These are phyloP conservation scores for Rhizomucor pusillus DNA, from an alignment of 371 early-diverging fungal species.

Conservation along the genomic window DNA sequence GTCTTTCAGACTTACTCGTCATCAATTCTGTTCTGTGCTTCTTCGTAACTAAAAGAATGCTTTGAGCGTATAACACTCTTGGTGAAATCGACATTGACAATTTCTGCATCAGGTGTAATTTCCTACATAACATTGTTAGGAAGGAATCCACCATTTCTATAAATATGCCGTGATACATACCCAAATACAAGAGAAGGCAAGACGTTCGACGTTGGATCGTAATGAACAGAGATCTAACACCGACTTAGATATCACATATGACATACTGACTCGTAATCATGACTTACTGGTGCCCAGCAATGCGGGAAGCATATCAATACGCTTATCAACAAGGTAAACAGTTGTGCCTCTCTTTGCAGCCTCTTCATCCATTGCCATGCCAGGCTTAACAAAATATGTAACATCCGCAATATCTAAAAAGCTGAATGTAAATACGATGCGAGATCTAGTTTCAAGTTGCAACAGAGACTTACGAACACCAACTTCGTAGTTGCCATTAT, in stretches of 20 bases:
- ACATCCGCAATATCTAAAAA: conserved; percentile 96
- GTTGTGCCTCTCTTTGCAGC: conserved; percentile 92
- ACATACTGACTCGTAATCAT: no score
- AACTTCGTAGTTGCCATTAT: conserved; percentile 88
- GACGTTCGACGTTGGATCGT: conserved; percentile 85
- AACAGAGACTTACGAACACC: conserved; percentile 74
- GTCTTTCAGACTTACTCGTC: conserved; percentile 54
- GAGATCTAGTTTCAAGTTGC: neutral
- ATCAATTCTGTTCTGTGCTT: conserved; percentile 94
- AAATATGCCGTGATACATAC: conserved; percentile 13
- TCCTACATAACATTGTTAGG: conserved; percentile 38
- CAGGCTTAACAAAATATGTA: conserved; percentile 89
- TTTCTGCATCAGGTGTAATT: conserved; percentile 74
- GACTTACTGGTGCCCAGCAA: conserved; percentile 78
- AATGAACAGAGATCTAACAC: conserved; percentile 84
- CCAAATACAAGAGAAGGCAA: conserved; percentile 87
- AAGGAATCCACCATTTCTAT: no score
- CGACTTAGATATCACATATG: conserved; percentile 2
- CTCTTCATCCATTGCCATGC: conserved; percentile 84
- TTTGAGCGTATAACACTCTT: conserved; percentile 94
- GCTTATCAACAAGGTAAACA: conserved; percentile 92
- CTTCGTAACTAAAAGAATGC: conserved; percentile 96
- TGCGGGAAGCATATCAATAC: conserved; percentile 97
- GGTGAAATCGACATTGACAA: conserved; percentile 70
- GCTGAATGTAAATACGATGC: neutral